Conservation (phyloP, 2,329 filamentous ascomycete species). For the Cyphellophora attinorum region DNA sequence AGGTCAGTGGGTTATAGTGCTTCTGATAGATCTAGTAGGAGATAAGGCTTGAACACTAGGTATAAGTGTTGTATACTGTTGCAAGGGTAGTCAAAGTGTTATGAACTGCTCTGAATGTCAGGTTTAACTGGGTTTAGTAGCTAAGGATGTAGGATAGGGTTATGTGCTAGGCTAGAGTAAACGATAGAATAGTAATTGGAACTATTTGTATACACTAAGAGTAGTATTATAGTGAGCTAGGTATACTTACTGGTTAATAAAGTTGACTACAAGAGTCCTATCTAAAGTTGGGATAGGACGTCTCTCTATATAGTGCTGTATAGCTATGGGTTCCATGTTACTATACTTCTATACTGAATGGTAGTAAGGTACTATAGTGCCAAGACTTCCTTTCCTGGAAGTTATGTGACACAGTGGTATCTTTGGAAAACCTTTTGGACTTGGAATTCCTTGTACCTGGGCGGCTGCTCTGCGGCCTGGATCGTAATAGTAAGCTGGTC, state of each 20-base stretch:
- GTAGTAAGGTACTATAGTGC: no score
- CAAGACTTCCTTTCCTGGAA: no score
- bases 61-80: not conserved
- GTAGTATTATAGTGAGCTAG: not conserved
- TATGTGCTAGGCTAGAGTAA: not conserved
- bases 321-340: not conserved
- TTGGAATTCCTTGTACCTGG: no score
- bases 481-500: no score
- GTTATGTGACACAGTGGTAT: no score
- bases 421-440: no score
- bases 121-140: conserved; percentile 1
- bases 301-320: conserved; percentile 1
- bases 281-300: not conserved
- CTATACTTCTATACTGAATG: no score
- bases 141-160: not conserved
- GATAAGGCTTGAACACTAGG: conserved; percentile 1
- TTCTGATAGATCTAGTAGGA: not conserved
- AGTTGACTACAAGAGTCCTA: conserved; percentile 1
- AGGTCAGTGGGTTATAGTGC: not conserved
- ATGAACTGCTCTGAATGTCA: conserved; percentile 1
- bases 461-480: no score
- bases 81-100: conserved; percentile 1
- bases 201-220: not conserved
- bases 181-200: no score
- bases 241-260: no score